Evolutionary conservation across 129 eudicot species (phyloP).

Genomic region (Tagetes patula): DNA sequence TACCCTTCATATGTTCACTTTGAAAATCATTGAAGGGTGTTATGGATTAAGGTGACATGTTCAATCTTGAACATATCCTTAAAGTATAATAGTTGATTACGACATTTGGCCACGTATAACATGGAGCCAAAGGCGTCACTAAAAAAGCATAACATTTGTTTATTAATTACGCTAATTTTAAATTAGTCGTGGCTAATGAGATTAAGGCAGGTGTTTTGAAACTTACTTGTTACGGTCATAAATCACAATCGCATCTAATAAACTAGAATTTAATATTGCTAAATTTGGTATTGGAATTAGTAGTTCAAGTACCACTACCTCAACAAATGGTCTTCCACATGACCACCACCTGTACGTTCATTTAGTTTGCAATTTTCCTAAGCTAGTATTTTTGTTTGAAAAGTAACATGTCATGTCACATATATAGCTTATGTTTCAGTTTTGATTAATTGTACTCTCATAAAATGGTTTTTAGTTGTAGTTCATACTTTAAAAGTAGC

Average conservation of each 20-base stretch:
- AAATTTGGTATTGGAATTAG: slow-evolving; percentile 32
- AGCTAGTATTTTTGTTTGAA: background rate
- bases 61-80: slow-evolving; percentile 31
- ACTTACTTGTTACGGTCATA: slow-evolving; percentile 54
- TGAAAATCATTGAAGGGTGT: slow-evolving; percentile 35
- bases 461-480: too few relatives aligned
- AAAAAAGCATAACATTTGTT: slow-evolving; percentile 28
- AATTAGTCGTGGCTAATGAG: slow-evolving; percentile 53
- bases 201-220: slow-evolving; percentile 46
- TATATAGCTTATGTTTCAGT: too few relatives aligned
- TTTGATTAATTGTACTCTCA: too few relatives aligned
- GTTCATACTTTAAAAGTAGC: too few relatives aligned
- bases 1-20: slow-evolving; percentile 20
- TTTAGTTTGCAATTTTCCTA: background rate
- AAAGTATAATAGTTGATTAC: slow-evolving; percentile 33
- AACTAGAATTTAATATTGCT: slow-evolving; percentile 35
- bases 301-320: slow-evolving; percentile 34
- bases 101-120: slow-evolving; percentile 55
- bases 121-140: slow-evolving; percentile 43
- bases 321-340: slow-evolving; percentile 39
- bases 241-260: slow-evolving; percentile 44
- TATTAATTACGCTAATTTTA: slow-evolving; percentile 27
- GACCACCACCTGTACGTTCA: background rate
- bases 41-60: slow-evolving; percentile 44
- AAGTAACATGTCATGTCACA: too few relatives aligned